A percentile compares a stretch with the other conserved stretches of the same genome.
Evolutionary conservation across 176 grass and related monocot species (phyloP).

Genomic region (Thalia dealbata): DNA sequence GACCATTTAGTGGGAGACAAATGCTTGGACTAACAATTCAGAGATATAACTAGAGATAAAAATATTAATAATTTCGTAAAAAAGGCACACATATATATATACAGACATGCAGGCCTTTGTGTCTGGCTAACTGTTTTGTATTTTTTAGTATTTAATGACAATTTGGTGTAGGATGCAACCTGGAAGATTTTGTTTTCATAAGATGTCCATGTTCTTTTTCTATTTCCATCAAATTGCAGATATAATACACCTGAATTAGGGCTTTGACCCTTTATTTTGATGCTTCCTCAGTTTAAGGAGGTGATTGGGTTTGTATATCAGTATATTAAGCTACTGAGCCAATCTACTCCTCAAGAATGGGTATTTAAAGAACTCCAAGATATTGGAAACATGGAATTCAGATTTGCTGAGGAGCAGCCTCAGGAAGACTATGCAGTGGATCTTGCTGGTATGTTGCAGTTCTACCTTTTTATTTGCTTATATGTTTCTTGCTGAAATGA

Average conservation of each 20-base stretch:
- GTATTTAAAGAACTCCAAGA: conserved; percentile 96
- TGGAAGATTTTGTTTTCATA: not conserved
- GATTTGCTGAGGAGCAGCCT: conserved; percentile 95
- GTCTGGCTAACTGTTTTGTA: too few relatives aligned
- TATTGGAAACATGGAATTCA: conserved; percentile 88
- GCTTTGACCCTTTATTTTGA: not conserved
- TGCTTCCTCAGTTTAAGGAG: conserved; percentile 38
- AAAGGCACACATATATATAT: not conserved
- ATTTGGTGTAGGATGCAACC: not conserved
- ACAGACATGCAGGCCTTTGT: too few relatives aligned
- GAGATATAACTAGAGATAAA: not conserved
- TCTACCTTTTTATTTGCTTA: not conserved
- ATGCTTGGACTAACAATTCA: not conserved
- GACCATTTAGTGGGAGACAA: not conserved
- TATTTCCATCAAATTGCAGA: not conserved
- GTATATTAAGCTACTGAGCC: conserved; percentile 65
- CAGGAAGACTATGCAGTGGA: conserved; percentile 80
- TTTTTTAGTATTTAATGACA: not conserved
- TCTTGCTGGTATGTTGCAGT: conserved; percentile 67
- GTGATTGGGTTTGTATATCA: conserved; percentile 71
- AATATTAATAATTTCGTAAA: not conserved
- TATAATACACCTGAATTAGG: not conserved
- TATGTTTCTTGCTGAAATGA: not conserved
- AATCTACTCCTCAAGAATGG: conserved; percentile 85
- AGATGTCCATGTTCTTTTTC: not conserved